Conservation (phyloP, 129 eudicot genomes). For the Centaurea solstitialis region DNA sequence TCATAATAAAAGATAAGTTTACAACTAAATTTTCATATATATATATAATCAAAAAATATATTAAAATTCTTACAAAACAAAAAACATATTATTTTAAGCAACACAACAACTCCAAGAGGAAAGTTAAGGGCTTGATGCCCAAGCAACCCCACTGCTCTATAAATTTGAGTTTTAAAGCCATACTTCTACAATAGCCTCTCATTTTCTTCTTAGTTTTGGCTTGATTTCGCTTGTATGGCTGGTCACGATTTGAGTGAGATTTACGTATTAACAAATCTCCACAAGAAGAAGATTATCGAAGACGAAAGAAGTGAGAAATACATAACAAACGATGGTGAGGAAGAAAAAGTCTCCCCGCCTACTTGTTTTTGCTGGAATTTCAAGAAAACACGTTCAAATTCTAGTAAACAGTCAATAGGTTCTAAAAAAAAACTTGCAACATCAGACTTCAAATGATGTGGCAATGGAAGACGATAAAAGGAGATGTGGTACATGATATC, state of each 20-base stretch:
- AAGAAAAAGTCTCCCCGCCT: not conserved
- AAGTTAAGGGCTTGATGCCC: no score
- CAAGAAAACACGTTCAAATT: not conserved
- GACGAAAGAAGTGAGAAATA: not conserved
- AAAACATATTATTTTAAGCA: not conserved
- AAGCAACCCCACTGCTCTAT: not conserved
- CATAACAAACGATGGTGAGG: not conserved
- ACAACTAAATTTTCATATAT: no score
- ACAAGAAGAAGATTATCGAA: not conserved
- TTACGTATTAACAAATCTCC: slow-evolving; percentile 8
- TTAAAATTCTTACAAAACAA: not conserved
- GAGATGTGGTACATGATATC: not conserved
- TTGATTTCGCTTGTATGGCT: not conserved
- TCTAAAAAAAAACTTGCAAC: not conserved
- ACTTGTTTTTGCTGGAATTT: slow-evolving; percentile 9
- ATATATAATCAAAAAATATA: not conserved
- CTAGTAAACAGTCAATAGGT: not conserved
- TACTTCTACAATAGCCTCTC: not conserved
- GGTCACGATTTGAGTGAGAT: slow-evolving; percentile 17
- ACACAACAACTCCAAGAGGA: no score
- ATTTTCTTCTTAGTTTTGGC: not conserved
- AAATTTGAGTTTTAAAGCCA: not conserved
- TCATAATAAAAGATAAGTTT: no score
- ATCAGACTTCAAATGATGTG: not conserved
- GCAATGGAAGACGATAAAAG: not conserved